These are phyloP conservation scores for Athelia psychrophila DNA, from an alignment of 1,284 basidiomycete species.

Conservation along the genomic window DNA sequence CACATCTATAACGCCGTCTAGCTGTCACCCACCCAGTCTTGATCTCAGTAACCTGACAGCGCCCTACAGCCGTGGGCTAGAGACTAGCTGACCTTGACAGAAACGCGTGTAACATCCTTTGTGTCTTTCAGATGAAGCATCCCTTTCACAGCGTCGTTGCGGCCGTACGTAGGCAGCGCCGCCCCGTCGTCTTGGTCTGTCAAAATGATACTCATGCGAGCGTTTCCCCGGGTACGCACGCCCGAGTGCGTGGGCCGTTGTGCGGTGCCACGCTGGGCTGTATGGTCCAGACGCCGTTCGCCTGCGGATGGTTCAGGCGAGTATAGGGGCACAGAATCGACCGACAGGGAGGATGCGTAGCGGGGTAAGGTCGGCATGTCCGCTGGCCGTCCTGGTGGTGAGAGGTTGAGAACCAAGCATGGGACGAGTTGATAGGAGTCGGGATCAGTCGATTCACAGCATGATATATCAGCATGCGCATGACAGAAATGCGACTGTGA, in stretches of 20 bases:
- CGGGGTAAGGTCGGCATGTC: background rate
- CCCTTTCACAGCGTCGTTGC: background rate
- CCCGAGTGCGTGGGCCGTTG: background rate
- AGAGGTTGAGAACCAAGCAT: too few species aligned
- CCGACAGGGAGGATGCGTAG: background rate
- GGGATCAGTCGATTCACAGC: too few species aligned
- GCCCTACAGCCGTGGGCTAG: background rate
- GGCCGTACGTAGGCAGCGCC: background rate
- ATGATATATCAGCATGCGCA: too few species aligned
- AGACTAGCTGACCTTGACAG: slow-evolving; percentile 28
- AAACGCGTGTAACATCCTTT: slow-evolving; percentile 24
- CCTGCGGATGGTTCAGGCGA: background rate
- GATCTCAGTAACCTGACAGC: background rate
- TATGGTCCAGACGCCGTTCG: background rate
- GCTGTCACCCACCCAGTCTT: slow-evolving; percentile 19
- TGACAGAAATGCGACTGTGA: too few species aligned
- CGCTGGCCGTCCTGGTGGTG: too few species aligned
- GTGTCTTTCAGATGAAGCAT: background rate
- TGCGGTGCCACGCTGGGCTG: background rate
- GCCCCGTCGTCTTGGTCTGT: background rate
- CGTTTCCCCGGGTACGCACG: background rate
- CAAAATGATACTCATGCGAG: background rate
- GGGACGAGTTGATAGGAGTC: too few species aligned
- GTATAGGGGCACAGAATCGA: slow-evolving; percentile 1
- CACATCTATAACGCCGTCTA: slow-evolving; percentile 37